Evolutionary conservation across 768 basidiomycete species (phyloP).

Genomic region (Panellus pusillus): DNA sequence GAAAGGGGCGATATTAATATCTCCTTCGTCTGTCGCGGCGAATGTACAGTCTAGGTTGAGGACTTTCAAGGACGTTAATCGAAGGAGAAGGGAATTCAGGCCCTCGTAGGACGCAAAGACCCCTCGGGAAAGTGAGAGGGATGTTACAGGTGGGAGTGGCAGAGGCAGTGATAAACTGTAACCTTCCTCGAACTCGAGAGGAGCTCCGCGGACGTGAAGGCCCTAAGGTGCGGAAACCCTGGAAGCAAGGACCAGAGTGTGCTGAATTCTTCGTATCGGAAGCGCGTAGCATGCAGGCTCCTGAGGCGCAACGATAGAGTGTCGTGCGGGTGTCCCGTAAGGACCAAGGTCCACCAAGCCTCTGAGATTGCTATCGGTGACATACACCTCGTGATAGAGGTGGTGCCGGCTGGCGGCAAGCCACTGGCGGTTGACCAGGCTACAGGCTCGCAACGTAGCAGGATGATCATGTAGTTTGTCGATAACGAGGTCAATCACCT

Average conservation of each 20-base stretch:
- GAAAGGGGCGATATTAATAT: no score
- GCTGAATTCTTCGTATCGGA: background rate
- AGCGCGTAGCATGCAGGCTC: background rate
- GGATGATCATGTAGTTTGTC: slow-evolving; percentile 3
- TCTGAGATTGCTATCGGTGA: background rate
- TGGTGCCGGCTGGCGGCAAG: slow-evolving; percentile 9
- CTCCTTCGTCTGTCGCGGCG: background rate
- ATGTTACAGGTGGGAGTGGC: background rate
- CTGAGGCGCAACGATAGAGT: background rate
- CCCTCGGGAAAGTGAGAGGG: background rate
- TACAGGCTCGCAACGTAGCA: background rate
- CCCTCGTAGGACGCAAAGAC: background rate
- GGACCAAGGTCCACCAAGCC: background rate
- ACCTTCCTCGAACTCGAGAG: background rate
- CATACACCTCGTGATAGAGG: background rate
- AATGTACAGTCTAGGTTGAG: background rate
- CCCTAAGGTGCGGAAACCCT: background rate
- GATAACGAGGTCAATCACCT: slow-evolving; percentile 11
- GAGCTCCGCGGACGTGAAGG: background rate
- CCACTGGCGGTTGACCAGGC: slow-evolving; percentile 6
- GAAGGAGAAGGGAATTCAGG: background rate
- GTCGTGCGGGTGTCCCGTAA: background rate
- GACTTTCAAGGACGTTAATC: background rate
- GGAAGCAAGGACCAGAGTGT: slow-evolving; percentile 3
- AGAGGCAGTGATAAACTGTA: background rate